Evolutionary conservation across 345 rosid genomes (phyloP), one percentile per base, ranked within the genome.

Genomic region (Linum lewisii): DNA sequence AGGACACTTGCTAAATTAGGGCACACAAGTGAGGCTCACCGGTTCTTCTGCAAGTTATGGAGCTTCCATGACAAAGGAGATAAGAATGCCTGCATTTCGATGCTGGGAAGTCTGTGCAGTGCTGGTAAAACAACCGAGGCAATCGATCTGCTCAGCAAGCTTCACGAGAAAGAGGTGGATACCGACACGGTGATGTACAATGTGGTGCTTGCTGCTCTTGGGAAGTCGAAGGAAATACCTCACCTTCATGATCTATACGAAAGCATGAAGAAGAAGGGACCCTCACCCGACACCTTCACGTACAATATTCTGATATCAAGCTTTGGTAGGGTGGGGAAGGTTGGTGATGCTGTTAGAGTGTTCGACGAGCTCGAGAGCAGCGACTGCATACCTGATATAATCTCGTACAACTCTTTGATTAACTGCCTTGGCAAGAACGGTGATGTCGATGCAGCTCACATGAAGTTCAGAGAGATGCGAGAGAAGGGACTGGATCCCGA

Each of bases 371-470:
- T 88, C 23, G 95, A 86, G 72, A 79, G 58, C 53, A 78, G 93
- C 21, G 74, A 79, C 49, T 88, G 75, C 58, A 74, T 70, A 62
- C 91, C 98, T 0, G 93, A 92, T 74, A 75, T 78, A 63, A 66
- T 88, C 63, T 92, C 98, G 0, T 88, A 92, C 66, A 92, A 92
- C 69, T 80, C 98, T 52, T 63, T 88, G 79, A 88, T 88, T 51
- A 92, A 92, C 58, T 88, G 87, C 68, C 83, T 92, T 38, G 98
- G 98, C 20, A 92, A 92, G 75, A 88, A 84, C 25, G 97, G 98
- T 66, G 81, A 84, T 73, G 78, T 92, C 21, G 97, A 88, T 74
- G 98, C 81, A 84, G 98, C 97, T 50, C 98, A 92, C 75, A 82
- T 92, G 65, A 81, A 78, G 70, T 88, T 88, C 63, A 77, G 77